These are phyloP conservation scores for Schizosaccharomyces lindneri DNA, from an alignment of 805 yeast species.

Conservation along the genomic window DNA sequence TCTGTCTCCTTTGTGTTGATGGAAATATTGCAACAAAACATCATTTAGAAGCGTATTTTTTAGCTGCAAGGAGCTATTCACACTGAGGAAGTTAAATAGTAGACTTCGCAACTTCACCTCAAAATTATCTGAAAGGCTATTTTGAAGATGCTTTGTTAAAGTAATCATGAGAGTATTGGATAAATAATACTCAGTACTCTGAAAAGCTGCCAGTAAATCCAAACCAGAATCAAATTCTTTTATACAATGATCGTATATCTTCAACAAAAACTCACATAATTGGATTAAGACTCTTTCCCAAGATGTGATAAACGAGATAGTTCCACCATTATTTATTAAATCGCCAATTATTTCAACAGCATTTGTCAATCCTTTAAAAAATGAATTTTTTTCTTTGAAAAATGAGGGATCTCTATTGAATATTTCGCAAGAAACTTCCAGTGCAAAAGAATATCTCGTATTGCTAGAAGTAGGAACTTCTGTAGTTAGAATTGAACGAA, in stretches of 20 bases:
- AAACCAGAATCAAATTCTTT: not conserved
- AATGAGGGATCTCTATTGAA: not conserved
- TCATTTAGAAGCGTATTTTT: not conserved
- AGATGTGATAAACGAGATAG: too few species aligned
- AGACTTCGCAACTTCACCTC: too few species aligned
- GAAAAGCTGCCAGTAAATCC: not conserved
- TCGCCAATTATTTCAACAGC: not conserved
- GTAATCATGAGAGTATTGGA: not conserved
- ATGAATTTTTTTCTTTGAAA: not conserved
- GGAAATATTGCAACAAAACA: not conserved
- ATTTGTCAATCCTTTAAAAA: not conserved
- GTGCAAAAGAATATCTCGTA: not conserved
- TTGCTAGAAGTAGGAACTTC: constrained; percentile 24
- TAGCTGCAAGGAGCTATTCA: too few species aligned
- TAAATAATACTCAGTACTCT: not conserved
- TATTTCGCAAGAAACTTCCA: not conserved
- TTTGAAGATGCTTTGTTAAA: not conserved
- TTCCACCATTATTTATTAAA: not conserved
- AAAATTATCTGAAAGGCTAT: not conserved
- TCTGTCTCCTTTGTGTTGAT: not conserved
- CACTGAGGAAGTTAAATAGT: too few species aligned
- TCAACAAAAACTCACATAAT: not conserved
- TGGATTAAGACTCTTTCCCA: not conserved
- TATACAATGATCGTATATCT: not conserved
- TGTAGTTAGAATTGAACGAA: constrained; percentile 31